Evolutionary conservation across 1,139 yeast genomes (phyloP).

Genomic region (Protomyces lactucae-debilis): DNA sequence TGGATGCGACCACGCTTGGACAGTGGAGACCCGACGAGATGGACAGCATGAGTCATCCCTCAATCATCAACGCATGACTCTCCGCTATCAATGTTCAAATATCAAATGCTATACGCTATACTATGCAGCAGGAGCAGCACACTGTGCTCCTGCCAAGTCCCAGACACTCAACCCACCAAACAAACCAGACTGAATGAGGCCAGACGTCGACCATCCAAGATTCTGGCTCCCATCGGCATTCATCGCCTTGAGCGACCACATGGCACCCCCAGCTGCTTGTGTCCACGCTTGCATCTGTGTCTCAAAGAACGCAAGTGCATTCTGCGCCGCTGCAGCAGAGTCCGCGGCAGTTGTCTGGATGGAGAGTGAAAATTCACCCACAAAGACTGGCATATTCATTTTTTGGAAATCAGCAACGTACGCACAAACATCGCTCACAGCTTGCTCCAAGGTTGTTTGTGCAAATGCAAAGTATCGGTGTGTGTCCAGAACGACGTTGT

Average conservation of each 20-base stretch:
- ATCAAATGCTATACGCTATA: no score
- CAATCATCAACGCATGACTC: no score
- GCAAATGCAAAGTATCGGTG: constrained; percentile 70
- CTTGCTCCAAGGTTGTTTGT: constrained; percentile 54
- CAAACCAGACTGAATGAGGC: constrained; percentile 7
- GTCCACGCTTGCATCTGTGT: constrained; percentile 18
- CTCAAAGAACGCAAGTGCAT: constrained; percentile 8
- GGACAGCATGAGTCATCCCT: no score
- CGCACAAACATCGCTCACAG: constrained; percentile 57
- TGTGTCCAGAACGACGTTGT: constrained; percentile 22
- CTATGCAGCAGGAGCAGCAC: not conserved
- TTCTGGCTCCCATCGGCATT: constrained; percentile 6
- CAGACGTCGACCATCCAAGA: constrained; percentile 8
- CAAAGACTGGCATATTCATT: constrained; percentile 59
- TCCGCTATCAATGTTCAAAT: no score
- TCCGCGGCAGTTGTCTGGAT: constrained; percentile 62
- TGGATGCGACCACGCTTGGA: no score
- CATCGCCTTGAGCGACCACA: constrained; percentile 5
- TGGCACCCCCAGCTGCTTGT: constrained; percentile 19
- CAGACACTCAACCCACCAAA: not conserved
- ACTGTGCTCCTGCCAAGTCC: not conserved
- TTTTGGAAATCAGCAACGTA: constrained; percentile 50
- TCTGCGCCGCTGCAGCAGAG: constrained; percentile 56
- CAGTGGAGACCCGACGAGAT: no score
- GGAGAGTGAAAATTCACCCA: constrained; percentile 94